Evolutionary conservation across 2,329 filamentous ascomycete genomes (phyloP).

Genomic region (Pseudonectria foliicola): DNA sequence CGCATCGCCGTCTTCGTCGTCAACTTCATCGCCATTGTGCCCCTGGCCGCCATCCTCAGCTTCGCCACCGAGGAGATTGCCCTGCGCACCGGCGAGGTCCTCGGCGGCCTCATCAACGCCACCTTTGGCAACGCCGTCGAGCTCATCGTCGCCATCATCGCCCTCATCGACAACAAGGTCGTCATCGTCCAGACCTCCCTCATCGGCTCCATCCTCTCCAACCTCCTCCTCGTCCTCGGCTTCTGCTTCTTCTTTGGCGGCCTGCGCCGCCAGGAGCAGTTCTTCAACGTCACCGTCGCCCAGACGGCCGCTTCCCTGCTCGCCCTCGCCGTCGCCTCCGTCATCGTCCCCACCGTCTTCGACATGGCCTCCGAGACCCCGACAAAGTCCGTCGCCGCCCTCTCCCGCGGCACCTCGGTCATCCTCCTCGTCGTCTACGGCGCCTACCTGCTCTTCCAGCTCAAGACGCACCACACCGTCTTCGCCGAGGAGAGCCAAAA

Average conservation of each 20-base stretch:
- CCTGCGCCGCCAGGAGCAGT: constrained; percentile 69
- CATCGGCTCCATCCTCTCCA: constrained; percentile 86
- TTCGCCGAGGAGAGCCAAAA: constrained; percentile 79
- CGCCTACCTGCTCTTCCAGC: constrained; percentile 82
- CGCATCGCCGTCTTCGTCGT: constrained; percentile 68
- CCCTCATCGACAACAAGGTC: constrained; percentile 65
- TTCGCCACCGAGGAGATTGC: constrained; percentile 90
- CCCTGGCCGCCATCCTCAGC: constrained; percentile 76
- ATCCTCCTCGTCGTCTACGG: constrained; percentile 80
- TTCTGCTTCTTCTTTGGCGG: constrained; percentile 92
- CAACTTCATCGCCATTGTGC: constrained; percentile 92
- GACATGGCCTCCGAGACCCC: constrained; percentile 42
- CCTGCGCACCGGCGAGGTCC: constrained; percentile 70
- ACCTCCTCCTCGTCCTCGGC: constrained; percentile 79
- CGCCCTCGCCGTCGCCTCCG: constrained; percentile 67
- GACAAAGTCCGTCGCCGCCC: constrained; percentile 44
- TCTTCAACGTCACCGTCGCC: constrained; percentile 87
- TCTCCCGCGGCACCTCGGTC: constrained; percentile 68
- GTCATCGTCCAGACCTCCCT: constrained; percentile 88
- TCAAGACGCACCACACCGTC: constrained; percentile 73
- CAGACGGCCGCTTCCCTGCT: constrained; percentile 81
- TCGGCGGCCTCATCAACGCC: constrained; percentile 84
- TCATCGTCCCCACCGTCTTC: constrained; percentile 90
- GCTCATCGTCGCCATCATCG: constrained; percentile 81
- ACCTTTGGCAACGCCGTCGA: constrained; percentile 92